These are phyloP conservation scores for Coprinopsis marcescibilis DNA, from an alignment of 768 basidiomycete genomes.

Conservation along the genomic window DNA sequence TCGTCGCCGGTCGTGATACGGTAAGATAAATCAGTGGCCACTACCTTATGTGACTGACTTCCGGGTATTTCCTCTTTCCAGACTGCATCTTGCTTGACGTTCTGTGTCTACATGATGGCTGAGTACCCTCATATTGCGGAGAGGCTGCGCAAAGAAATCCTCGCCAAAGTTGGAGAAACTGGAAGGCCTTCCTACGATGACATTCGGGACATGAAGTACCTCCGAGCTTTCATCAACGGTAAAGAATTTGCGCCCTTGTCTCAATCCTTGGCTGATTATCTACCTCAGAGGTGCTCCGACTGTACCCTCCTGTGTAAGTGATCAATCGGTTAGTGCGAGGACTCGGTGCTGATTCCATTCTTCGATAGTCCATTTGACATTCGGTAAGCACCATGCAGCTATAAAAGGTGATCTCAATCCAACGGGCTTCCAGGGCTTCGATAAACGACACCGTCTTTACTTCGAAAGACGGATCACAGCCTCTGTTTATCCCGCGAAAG, in stretches of 20 bases:
- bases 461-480: conserved; percentile 9
- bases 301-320: conserved; percentile 21
- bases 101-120: conserved; percentile 11
- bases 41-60: neutral
- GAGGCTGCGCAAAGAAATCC: conserved; percentile 26
- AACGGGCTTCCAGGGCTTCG: neutral
- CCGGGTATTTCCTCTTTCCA: neutral
- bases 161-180: conserved; percentile 20
- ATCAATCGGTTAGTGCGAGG: neutral
- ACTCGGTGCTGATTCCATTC: neutral
- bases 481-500: conserved; percentile 27
- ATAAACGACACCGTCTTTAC: neutral
- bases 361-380: conserved; percentile 11
- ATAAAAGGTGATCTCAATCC: neutral
- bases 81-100: conserved; percentile 1
- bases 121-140: conserved; percentile 21
- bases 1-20: conserved; percentile 39
- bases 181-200: conserved; percentile 24
- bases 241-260: neutral
- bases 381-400: too few species aligned
- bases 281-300: conserved; percentile 17
- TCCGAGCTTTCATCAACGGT: conserved; percentile 31
- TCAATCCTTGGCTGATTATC: neutral
- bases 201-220: conserved; percentile 32
- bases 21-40: conserved; percentile 19